Conservation (phyloP, 495 filamentous ascomycete genomes). For the Penicillium salamii region DNA sequence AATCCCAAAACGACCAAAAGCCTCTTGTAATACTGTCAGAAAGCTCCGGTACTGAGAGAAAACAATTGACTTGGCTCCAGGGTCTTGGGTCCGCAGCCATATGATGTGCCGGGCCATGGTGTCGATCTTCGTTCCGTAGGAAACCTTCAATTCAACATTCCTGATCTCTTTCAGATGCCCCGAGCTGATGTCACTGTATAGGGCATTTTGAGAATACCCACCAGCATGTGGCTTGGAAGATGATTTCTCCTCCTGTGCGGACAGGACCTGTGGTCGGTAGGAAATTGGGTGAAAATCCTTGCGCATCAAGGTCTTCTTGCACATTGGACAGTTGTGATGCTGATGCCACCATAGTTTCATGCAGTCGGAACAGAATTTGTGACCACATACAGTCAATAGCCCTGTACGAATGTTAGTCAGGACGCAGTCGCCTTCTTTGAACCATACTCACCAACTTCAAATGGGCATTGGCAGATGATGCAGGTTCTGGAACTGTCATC, state of each 20-base stretch:
- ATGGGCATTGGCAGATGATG: constrained; percentile 72
- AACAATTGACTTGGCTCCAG: constrained; percentile 82
- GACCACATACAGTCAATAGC: constrained; percentile 85
- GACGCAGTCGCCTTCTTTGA: background rate
- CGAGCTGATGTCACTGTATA: constrained; percentile 75
- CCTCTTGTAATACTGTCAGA: constrained; percentile 65
- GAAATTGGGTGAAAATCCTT: constrained; percentile 78
- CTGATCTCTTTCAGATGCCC: constrained; percentile 75
- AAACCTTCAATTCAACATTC: constrained; percentile 69
- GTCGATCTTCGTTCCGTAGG: constrained; percentile 87
- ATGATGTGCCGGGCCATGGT: constrained; percentile 75
- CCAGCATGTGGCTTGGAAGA: constrained; percentile 26
- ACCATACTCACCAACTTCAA: constrained; percentile 61
- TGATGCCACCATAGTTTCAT: constrained; percentile 69
- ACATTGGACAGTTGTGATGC: constrained; percentile 69
- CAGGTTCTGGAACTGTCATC: constrained; percentile 61
- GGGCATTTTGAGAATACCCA: constrained; percentile 43
- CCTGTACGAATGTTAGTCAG: constrained; percentile 24
- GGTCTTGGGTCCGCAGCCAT: constrained; percentile 81
- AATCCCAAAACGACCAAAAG: constrained; percentile 67
- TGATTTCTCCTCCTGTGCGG: constrained; percentile 62
- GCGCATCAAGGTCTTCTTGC: constrained; percentile 61
- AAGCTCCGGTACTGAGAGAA: constrained; percentile 89
- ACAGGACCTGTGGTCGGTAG: constrained; percentile 70
- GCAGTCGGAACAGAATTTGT: constrained; percentile 87